These are phyloP conservation scores for Teratosphaeria zuluensis DNA, from an alignment of 2,329 filamentous ascomycete genomes.

Conservation along the genomic window DNA sequence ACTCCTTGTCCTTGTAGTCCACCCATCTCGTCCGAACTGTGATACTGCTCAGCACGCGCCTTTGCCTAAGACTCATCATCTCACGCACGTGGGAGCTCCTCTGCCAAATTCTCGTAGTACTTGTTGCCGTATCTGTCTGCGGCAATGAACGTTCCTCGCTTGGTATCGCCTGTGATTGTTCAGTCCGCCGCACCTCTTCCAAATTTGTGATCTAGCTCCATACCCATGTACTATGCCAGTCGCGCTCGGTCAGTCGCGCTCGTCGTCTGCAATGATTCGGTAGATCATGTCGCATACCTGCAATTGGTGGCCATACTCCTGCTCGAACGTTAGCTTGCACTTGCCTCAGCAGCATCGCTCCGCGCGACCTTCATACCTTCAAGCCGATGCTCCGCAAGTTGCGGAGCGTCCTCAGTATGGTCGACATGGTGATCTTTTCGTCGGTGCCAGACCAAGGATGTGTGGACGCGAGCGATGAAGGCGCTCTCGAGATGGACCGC, in stretches of 20 bases:
- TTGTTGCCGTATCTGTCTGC: conserved; percentile 92
- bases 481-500: background rate
- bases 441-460: background rate
- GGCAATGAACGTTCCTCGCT: conserved; percentile 77
- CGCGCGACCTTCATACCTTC: conserved; percentile 51
- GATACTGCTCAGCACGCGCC: conserved; percentile 3
- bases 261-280: conserved; percentile 10
- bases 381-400: conserved; percentile 82
- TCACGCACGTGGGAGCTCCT: conserved; percentile 79
- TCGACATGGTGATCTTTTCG: conserved; percentile 63
- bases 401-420: conserved; percentile 70
- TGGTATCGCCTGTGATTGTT: conserved; percentile 71
- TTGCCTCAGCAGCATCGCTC: background rate
- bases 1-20: conserved; percentile 85
- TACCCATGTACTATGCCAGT: conserved; percentile 27
- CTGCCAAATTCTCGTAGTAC: conserved; percentile 82
- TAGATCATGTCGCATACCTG: conserved; percentile 53
- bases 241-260: conserved; percentile 3
- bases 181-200: conserved; percentile 13
- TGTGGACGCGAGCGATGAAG: background rate
- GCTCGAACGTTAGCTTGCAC: conserved; percentile 26
- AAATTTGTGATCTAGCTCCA: conserved; percentile 2
- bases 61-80: background rate
- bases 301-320: conserved; percentile 90
- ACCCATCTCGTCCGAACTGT: conserved; percentile 93